Percentiles rank a stretch among this genome's conserved stretches.
Evolutionary conservation across 768 basidiomycete species (phyloP).

Genomic region (Boletus bicolor): DNA sequence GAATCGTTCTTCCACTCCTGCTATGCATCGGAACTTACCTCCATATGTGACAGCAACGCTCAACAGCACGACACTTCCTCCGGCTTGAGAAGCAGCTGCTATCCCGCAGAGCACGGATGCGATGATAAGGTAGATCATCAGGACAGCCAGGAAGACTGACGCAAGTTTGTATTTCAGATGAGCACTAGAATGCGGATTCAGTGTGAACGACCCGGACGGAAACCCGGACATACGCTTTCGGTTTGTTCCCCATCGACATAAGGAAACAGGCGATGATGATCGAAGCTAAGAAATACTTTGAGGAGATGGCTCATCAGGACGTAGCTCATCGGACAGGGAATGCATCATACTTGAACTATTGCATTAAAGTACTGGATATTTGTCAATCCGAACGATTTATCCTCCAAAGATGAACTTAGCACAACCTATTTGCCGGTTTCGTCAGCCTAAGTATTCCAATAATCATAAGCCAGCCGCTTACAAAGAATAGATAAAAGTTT

Average conservation of each 20-base stretch:
- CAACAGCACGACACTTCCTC: conserved; percentile 72
- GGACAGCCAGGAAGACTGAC: conserved; percentile 65
- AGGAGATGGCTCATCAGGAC: conserved; percentile 2
- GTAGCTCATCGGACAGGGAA: background rate
- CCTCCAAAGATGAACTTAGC: conserved; percentile 84
- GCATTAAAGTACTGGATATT: conserved; percentile 74
- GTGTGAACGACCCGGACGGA: background rate
- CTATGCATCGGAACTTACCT: conserved; percentile 37
- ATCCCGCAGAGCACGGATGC: conserved; percentile 81
- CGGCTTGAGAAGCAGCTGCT: conserved; percentile 64
- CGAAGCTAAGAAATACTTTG: conserved; percentile 77
- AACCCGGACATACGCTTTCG: conserved; percentile 55
- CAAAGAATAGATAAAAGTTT: conserved; percentile 95
- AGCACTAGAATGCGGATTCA: conserved; percentile 15
- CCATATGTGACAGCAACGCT: conserved; percentile 87
- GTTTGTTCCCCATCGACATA: conserved; percentile 95
- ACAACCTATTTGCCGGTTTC: conserved; percentile 53
- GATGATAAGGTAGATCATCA: conserved; percentile 82
- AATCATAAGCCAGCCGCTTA: conserved; percentile 36
- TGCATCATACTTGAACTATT: conserved; percentile 57
- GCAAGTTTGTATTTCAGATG: conserved; percentile 74
- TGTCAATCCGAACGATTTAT: conserved; percentile 57
- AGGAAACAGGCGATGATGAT: conserved; percentile 87
- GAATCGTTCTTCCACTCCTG: background rate
- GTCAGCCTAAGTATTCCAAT: background rate